Percentiles rank a stretch among this genome's conserved stretches.
phyloP scores from a whole-genome alignment of 805 yeast genomes.

The Yarrowia porcina region DNA sequence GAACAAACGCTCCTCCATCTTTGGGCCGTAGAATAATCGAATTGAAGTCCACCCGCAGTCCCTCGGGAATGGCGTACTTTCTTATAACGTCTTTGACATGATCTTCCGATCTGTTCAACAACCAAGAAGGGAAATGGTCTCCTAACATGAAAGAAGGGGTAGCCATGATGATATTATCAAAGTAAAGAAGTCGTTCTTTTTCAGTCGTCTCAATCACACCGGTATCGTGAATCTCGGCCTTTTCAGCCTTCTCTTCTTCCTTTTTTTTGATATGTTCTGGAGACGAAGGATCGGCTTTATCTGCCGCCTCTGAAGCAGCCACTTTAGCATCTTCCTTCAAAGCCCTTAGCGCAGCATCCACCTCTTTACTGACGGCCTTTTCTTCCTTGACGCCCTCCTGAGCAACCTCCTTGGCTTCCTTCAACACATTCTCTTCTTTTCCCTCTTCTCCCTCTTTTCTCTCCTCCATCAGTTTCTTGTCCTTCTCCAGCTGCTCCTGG shows the following conservation, averaged over 20 bases:
- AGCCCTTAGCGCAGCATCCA: not conserved
- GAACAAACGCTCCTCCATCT: conserved; percentile 94
- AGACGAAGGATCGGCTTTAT: not conserved
- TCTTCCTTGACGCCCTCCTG: not conserved
- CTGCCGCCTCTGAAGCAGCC: not conserved
- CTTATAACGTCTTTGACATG: conserved; percentile 28
- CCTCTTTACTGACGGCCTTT: not conserved
- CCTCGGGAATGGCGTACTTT: conserved; percentile 32
- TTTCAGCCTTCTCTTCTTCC: conserved; percentile 26
- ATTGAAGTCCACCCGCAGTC: conserved; percentile 44
- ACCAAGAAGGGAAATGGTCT: conserved; percentile 4
- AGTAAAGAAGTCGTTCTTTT: conserved; percentile 45
- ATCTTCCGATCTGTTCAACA: conserved; percentile 14
- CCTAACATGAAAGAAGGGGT: conserved; percentile 8
- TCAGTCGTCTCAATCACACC: conserved; percentile 33
- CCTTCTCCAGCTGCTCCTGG: conserved; percentile 3
- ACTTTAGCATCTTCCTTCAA: not conserved
- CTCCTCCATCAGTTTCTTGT: not conserved
- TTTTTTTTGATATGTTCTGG: conserved; percentile 26
- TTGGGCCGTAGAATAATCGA: conserved; percentile 67
- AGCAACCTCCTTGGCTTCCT: not conserved
- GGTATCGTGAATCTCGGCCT: conserved; percentile 28
- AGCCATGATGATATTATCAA: conserved; percentile 46
- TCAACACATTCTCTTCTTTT: not conserved
- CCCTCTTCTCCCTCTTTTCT: not conserved